Conservation (phyloP, 169 alveolate genomes). For the Cystoisospora suis region DNA sequence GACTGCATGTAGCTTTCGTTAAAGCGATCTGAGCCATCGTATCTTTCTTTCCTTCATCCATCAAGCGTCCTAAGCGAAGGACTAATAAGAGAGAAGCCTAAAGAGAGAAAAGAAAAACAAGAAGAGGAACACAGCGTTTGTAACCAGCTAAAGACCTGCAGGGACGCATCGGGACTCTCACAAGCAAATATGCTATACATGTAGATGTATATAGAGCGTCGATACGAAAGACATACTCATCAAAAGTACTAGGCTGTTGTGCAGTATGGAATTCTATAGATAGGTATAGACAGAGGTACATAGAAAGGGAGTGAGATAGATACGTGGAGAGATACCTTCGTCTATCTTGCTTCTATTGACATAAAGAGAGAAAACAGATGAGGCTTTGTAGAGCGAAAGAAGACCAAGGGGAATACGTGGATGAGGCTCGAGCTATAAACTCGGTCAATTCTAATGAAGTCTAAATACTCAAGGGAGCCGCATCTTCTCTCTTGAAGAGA, state of each 20-base stretch:
- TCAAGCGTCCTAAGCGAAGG: slow-evolving; percentile 68
- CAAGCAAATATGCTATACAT: not conserved
- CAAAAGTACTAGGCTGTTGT: no score
- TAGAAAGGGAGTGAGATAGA: not conserved
- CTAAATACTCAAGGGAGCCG: no score
- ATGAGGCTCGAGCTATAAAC: no score
- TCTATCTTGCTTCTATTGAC: not conserved
- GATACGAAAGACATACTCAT: not conserved
- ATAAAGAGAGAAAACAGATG: not conserved
- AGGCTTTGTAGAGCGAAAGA: no score
- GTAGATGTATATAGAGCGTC: not conserved
- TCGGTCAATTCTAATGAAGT: no score
- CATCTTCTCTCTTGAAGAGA: no score
- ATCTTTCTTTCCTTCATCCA: slow-evolving; percentile 67
- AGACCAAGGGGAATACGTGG: no score
- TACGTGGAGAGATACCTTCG: not conserved
- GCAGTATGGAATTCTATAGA: no score
- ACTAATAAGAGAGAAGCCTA: slow-evolving; percentile 30
- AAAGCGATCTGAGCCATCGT: slow-evolving; percentile 77
- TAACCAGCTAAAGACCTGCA: not conserved
- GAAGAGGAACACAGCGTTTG: no score
- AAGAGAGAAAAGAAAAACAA: not conserved
- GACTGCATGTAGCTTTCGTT: slow-evolving; percentile 76
- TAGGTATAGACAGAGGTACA: not conserved
- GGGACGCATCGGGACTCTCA: not conserved